A percentile compares a stretch with the other conserved stretches of the same genome.
These are phyloP conservation scores for Crassisporium funariophilum DNA, from an alignment of 768 basidiomycete species.

Conservation along the genomic window DNA sequence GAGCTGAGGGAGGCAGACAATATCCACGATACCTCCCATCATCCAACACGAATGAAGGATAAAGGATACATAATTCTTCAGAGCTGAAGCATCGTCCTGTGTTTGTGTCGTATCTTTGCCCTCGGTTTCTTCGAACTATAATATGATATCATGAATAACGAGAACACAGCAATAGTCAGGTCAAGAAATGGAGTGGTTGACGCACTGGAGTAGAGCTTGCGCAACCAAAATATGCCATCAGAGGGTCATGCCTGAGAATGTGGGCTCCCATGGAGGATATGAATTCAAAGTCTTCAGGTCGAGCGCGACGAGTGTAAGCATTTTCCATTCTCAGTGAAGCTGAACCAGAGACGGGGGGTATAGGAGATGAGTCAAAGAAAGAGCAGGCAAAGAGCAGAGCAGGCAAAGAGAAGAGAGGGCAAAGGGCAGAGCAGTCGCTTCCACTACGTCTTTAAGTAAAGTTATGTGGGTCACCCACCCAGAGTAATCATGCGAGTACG, in stretches of 20 bases:
- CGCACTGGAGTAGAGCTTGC: slow-evolving; percentile 9
- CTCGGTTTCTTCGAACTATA: neutral
- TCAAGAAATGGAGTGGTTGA: no score
- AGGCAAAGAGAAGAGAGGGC: no score
- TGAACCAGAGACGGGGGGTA: no score
- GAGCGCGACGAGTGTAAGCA: slow-evolving; percentile 6
- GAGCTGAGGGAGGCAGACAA: slow-evolving; percentile 1
- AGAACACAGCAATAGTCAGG: no score
- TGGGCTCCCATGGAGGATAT: slow-evolving; percentile 2
- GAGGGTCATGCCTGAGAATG: slow-evolving; percentile 5
- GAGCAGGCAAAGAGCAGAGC: no score
- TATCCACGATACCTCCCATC: slow-evolving; percentile 8
- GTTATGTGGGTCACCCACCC: no score
- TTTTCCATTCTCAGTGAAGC: no score
- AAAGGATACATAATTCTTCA: slow-evolving; percentile 3
- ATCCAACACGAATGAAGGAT: slow-evolving; percentile 2
- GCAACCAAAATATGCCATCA: slow-evolving; percentile 10
- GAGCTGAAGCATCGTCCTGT: neutral
- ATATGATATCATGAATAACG: neutral
- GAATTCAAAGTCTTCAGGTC: slow-evolving; percentile 5
- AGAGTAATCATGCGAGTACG: no score
- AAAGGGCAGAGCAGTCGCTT: no score
- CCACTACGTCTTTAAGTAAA: no score
- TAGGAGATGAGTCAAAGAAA: no score
- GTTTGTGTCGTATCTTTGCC: neutral